These are phyloP conservation scores for Krasilnikovozyma curviuscula DNA, from an alignment of 768 basidiomycete species.

Conservation along the genomic window DNA sequence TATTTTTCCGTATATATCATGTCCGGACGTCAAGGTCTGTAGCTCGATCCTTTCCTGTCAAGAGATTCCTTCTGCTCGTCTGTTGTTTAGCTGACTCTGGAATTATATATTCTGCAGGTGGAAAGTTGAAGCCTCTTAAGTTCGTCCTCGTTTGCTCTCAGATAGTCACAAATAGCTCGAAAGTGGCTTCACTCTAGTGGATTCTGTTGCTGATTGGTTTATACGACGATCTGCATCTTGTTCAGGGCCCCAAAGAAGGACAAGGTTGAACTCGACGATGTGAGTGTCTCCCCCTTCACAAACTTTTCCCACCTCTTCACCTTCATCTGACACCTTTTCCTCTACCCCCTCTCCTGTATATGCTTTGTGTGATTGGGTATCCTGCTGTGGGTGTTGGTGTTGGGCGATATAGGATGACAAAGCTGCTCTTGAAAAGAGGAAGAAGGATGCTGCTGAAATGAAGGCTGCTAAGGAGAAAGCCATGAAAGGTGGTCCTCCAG, in stretches of 20 bases:
- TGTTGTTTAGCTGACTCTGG: neutral
- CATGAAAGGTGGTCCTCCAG: neutral
- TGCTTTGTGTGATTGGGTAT: too few relatives aligned
- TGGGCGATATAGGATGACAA: constrained; percentile 11
- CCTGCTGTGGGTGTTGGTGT: neutral
- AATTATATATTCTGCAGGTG: neutral
- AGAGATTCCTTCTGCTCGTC: neutral
- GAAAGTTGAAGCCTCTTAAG: constrained; percentile 18
- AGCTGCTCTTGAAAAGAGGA: constrained; percentile 11
- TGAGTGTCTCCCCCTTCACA: neutral
- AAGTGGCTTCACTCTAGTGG: neutral
- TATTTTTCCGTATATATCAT: too few relatives aligned
- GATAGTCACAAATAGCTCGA: neutral
- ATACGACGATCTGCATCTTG: neutral
- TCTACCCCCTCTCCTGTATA: neutral
- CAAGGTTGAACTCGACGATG: constrained; percentile 13
- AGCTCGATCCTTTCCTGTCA: neutral
- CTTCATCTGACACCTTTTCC: neutral
- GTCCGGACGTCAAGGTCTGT: constrained; percentile 15
- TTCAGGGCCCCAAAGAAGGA: constrained; percentile 16
- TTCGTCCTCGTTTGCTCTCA: neutral
- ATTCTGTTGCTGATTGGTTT: neutral
- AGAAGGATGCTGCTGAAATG: constrained; percentile 14
- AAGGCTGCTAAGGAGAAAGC: constrained; percentile 16
- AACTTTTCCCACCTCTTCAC: neutral